These are phyloP conservation scores for Pichia sp. DNA, from an alignment of 1,139 yeast species.

Conservation along the genomic window DNA sequence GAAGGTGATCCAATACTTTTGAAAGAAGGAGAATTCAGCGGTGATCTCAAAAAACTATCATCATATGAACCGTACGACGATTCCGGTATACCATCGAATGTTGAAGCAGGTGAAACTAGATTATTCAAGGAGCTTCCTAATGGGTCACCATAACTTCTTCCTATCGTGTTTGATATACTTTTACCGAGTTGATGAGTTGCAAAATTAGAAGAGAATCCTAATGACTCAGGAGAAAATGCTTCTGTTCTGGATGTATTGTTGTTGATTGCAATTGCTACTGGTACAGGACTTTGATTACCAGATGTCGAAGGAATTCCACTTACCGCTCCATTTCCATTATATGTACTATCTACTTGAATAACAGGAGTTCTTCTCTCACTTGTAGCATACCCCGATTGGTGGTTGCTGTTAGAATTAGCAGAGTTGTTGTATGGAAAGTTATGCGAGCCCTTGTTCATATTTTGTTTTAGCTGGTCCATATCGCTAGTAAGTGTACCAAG, in stretches of 20 bases:
- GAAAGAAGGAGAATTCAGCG: constrained; percentile 30
- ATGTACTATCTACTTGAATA: not conserved
- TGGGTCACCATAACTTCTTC: constrained; percentile 25
- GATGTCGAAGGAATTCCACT: not conserved
- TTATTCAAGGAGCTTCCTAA: constrained; percentile 26
- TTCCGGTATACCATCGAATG: constrained; percentile 27
- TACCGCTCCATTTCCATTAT: not conserved
- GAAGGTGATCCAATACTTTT: constrained; percentile 30
- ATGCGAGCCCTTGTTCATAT: no score
- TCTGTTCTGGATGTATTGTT: constrained; percentile 14
- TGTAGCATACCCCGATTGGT: not conserved
- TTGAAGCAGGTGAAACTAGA: constrained; percentile 27
- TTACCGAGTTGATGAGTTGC: constrained; percentile 5
- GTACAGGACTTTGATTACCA: constrained; percentile 11
- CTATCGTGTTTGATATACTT: constrained; percentile 12
- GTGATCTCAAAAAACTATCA: constrained; percentile 26
- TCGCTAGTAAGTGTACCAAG: no score
- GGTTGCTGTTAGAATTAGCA: no score
- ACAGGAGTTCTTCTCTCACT: constrained; percentile 2
- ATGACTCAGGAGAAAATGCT: constrained; percentile 25
- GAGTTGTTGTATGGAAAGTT: no score
- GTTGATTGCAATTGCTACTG: constrained; percentile 6
- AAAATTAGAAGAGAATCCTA: constrained; percentile 15
- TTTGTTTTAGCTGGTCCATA: no score
- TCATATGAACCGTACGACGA: constrained; percentile 31